A percentile compares a stretch with the other conserved stretches of the same genome.
These are phyloP conservation scores for Tricholoma saponaceum DNA, from an alignment of 768 basidiomycete genomes.

Conservation along the genomic window DNA sequence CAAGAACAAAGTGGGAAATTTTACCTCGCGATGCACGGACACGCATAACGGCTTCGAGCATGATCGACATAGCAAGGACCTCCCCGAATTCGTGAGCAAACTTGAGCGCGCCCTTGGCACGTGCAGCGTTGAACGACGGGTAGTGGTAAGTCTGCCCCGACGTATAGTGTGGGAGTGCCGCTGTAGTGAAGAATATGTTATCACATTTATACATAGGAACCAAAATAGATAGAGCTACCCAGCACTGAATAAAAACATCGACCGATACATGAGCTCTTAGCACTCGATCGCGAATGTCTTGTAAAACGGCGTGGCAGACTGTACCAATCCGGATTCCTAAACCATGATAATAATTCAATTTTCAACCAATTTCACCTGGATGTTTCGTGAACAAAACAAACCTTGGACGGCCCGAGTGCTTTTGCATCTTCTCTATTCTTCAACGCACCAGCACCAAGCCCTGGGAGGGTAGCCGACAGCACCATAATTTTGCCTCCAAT, in stretches of 20 bases:
- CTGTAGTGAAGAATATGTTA: conserved; percentile 34
- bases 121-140: conserved; percentile 93
- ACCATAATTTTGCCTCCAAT: conserved; percentile 95
- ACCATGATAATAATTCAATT: neutral
- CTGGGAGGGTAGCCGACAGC: conserved; percentile 82
- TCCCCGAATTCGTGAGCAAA: conserved; percentile 97
- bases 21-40: conserved; percentile 91
- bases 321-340: conserved; percentile 87
- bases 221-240: conserved; percentile 43
- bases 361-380: no score
- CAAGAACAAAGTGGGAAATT: conserved; percentile 6
- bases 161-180: conserved; percentile 93
- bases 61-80: conserved; percentile 89
- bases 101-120: conserved; percentile 95
- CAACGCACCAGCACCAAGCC: conserved; percentile 82
- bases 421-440: conserved; percentile 98
- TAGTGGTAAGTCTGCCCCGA: conserved; percentile 98
- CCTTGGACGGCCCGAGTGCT: conserved; percentile 91
- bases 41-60: conserved; percentile 96
- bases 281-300: conserved; percentile 99
- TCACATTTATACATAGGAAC: neutral
- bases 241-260: conserved; percentile 97
- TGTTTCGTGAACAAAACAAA: conserved; percentile 26
- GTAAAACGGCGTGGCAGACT: conserved; percentile 96
- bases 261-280: conserved; percentile 93